Conservation (phyloP, 768 basidiomycete genomes). For the Calocera cornea region DNA sequence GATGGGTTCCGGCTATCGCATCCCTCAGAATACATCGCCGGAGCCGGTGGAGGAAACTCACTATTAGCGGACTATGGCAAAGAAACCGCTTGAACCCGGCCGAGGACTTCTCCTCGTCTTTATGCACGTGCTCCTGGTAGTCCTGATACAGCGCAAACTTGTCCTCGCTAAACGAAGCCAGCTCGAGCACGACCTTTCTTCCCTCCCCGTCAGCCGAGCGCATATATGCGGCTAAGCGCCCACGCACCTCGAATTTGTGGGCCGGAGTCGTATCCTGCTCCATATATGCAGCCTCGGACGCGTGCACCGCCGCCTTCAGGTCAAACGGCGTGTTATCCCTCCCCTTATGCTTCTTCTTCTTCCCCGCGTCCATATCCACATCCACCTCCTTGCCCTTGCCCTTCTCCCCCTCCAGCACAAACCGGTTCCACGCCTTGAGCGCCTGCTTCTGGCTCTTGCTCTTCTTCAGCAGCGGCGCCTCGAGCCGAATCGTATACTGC, state of each 20-base stretch:
- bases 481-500: conserved; percentile 87
- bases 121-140: conserved; percentile 71
- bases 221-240: neutral
- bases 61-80: conserved; percentile 60
- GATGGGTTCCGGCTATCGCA: conserved; percentile 45
- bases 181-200: conserved; percentile 56
- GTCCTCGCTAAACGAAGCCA: conserved; percentile 61
- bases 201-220: neutral
- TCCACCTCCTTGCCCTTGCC: conserved; percentile 20
- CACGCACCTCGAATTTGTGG: conserved; percentile 49
- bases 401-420: conserved; percentile 34
- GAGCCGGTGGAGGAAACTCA: conserved; percentile 25
- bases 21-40: neutral
- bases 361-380: conserved; percentile 20
- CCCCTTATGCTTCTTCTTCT: conserved; percentile 18
- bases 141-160: conserved; percentile 63
- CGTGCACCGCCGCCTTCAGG: conserved; percentile 40
- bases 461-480: conserved; percentile 49
- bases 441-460: conserved; percentile 65
- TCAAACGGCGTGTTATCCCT: conserved; percentile 25
- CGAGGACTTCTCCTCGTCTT: conserved; percentile 42
- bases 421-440: conserved; percentile 65
- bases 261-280: conserved; percentile 19
- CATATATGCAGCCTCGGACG: conserved; percentile 34
- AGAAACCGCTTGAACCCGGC: conserved; percentile 58